These are phyloP conservation scores for Alternaria ventricosa DNA, from an alignment of 2,329 filamentous ascomycete genomes.

Conservation along the genomic window DNA sequence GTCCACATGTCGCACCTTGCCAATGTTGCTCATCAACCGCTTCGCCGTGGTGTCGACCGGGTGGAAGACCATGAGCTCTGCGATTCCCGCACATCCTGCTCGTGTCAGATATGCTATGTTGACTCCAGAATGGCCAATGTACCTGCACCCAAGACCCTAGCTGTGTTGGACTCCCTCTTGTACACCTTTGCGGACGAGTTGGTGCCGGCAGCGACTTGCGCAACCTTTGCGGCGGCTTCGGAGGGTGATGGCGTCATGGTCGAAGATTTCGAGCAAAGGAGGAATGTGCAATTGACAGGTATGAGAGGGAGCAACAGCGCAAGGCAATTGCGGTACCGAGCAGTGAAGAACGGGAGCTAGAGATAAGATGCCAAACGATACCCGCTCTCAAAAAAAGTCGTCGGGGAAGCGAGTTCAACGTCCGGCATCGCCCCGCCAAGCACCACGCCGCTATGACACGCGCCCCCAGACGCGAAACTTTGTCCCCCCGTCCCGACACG, in stretches of 20 bases:
- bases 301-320: constrained; percentile 14
- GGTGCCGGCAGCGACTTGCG: constrained; percentile 36
- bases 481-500: background rate
- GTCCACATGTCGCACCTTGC: constrained; percentile 59
- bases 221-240: constrained; percentile 39
- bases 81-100: constrained; percentile 86
- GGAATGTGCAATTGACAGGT: background rate
- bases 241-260: constrained; percentile 39
- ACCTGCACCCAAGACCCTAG: constrained; percentile 93
- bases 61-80: constrained; percentile 85
- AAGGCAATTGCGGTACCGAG: constrained; percentile 15
- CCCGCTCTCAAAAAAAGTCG: constrained; percentile 12
- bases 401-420: constrained; percentile 15
- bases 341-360: constrained; percentile 11
- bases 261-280: background rate
- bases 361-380: constrained; percentile 11
- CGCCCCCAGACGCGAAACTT: background rate
- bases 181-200: constrained; percentile 62
- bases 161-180: constrained; percentile 88
- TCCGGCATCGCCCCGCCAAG: constrained; percentile 14
- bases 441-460: background rate
- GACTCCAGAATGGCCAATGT: constrained; percentile 18
- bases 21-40: constrained; percentile 98
- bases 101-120: constrained; percentile 15
- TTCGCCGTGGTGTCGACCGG: constrained; percentile 95